Evolutionary conservation across 805 yeast species (phyloP), one percentile per base, ranked within the genome.

Genomic region (Scheffersomyces coipomensis): DNA sequence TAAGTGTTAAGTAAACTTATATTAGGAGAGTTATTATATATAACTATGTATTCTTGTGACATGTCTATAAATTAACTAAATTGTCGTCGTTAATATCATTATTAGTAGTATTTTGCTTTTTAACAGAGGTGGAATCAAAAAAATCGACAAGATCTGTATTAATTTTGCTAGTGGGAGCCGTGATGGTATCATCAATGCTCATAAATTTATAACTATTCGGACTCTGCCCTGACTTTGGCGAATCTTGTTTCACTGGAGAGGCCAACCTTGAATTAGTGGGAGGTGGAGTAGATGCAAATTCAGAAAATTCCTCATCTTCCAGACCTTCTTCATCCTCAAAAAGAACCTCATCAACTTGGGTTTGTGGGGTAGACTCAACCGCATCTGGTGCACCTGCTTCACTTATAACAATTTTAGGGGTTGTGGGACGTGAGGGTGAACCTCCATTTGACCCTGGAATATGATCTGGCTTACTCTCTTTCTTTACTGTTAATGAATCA

Each of bases 251-350:
- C n/a, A 6, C 7, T 13, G 15, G 6, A 21, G 23, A 9, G 6
- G 23, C 6, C 5, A 13, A 17, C n/a, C 18, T n/a, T 5, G 17
- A 6, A 27, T 18, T 27, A 5, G 17, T n/a, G 5, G 18, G 4
- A 13, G 30, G 24, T 11, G 33, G 18, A 19, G 33, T 19, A 7
- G 33, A 30, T 19, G 30, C 19, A 10, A 23, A 24, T 15, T 33
- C 42, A 5, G 29, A 38, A 23, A 17, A 15, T 8, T 26, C 37
- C 4, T 36, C 37, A 27, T 29, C 36, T 23, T 38, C 40, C n/a
- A n/a, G n/a, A 9, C 26, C 13, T 16, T 33, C 42, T 18, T 22
- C 41, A 12, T 34, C 37, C 9, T 19, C 29, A 8, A 18, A 18
- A 5, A 25, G 13, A 5, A 21, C 21, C 16, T 27, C 33, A 9